phyloP scores from a whole-genome alignment of 73 alveolate species.

The Stentor roeselii region DNA sequence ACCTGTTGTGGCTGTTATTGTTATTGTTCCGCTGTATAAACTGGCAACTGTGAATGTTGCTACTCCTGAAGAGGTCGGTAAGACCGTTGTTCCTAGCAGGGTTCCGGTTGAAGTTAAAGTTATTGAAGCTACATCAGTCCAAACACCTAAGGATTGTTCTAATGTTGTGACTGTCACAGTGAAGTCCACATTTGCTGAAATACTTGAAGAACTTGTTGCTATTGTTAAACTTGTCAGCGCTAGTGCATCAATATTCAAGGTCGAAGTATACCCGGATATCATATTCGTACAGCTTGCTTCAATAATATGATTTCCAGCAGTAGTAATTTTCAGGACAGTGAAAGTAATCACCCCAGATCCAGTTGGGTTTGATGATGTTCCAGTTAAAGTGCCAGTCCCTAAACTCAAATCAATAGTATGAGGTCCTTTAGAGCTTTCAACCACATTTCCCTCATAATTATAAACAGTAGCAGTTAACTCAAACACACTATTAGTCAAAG shows the following conservation, averaged over 20 bases:
- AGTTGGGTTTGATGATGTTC: background rate
- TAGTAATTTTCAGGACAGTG: background rate
- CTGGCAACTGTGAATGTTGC: too few species aligned
- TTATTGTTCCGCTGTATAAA: too few species aligned
- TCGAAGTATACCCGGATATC: background rate
- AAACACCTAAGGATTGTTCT: background rate
- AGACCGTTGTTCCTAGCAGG: too few species aligned
- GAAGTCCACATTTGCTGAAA: background rate
- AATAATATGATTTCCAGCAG: background rate
- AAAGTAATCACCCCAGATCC: background rate
- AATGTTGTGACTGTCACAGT: background rate
- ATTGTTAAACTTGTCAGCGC: background rate
- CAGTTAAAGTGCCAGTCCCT: background rate
- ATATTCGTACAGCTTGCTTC: background rate
- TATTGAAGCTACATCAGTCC: background rate
- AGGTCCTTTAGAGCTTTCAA: background rate
- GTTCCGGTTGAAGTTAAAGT: background rate
- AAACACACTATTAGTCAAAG: too few species aligned
- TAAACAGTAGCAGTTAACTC: background rate
- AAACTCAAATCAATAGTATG: too few species aligned
- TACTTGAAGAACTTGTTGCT: background rate
- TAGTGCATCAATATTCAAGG: background rate
- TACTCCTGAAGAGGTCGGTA: too few species aligned
- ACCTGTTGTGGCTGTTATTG: too few species aligned
- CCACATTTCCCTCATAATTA: background rate